Percentiles rank a stretch among this genome's conserved stretches.
Conservation (phyloP, 1,139 yeast genomes). For the Ogataea hybrid region DNA sequence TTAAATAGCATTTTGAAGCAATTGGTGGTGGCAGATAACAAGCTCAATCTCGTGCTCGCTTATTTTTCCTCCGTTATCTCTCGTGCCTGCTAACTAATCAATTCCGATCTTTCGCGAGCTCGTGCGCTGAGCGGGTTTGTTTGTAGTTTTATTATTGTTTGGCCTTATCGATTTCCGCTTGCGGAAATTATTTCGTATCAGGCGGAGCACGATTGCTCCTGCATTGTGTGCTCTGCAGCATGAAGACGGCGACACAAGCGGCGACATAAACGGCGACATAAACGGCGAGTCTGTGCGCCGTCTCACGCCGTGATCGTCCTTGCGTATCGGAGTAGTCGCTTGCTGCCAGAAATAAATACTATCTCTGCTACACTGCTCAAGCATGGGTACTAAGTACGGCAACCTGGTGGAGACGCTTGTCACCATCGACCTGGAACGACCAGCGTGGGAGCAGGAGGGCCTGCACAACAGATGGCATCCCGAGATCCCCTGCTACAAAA, state of each 20-base stretch:
- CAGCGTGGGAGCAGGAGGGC: constrained; percentile 45
- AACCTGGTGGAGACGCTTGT: constrained; percentile 20
- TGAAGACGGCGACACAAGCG: background rate
- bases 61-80: no score
- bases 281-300: constrained; percentile 2
- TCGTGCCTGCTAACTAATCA: background rate
- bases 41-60: no score
- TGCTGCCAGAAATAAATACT: background rate
- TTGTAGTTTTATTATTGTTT: background rate
- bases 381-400: constrained; percentile 15
- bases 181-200: constrained; percentile 1
- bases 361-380: background rate
- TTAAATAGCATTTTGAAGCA: background rate
- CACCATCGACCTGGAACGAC: constrained; percentile 38
- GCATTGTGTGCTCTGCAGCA: background rate
- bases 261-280: constrained; percentile 5
- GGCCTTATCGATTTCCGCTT: constrained; percentile 7
- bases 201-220: background rate
- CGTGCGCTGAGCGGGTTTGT: background rate
- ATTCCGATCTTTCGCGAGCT: background rate
- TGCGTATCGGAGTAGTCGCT: background rate
- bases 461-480: constrained; percentile 55
- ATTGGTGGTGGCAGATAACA: no score
- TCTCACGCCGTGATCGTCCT: background rate
- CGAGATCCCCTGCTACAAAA: constrained; percentile 41